Percentiles rank a stretch among this genome's conserved stretches.
Conservation (phyloP, 805 yeast genomes). For the Ogataea philodendri region DNA sequence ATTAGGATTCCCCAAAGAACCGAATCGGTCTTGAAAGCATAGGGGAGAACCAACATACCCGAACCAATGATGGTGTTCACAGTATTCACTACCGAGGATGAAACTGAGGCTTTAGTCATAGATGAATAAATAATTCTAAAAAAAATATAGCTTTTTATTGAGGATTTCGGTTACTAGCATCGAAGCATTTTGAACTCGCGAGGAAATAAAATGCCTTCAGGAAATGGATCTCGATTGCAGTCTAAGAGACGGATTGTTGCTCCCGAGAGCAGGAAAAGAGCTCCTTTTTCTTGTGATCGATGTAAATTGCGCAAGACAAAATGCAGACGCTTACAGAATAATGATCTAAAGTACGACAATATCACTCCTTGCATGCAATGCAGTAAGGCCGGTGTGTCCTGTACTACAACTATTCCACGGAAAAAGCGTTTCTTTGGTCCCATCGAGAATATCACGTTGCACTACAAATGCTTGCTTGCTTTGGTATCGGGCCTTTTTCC, state of each 20-base stretch:
- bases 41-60: conserved; percentile 74
- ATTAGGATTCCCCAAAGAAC: conserved; percentile 54
- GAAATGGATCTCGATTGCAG: conserved; percentile 16
- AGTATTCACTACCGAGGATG: conserved; percentile 63
- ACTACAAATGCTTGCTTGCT: conserved; percentile 41
- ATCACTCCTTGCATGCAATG: conserved; percentile 42
- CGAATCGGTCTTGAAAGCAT: conserved; percentile 68
- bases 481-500: conserved; percentile 43
- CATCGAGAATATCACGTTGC: conserved; percentile 41
- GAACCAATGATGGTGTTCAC: conserved; percentile 81
- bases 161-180: too few species aligned
- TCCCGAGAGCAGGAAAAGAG: conserved; percentile 39
- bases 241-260: conserved; percentile 38
- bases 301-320: conserved; percentile 44
- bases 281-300: conserved; percentile 45
- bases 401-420: conserved; percentile 42
- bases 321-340: conserved; percentile 38
- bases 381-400: conserved; percentile 36
- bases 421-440: conserved; percentile 43
- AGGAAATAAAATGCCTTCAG: background rate
- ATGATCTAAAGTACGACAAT: conserved; percentile 36
- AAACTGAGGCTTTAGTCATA: conserved; percentile 42
- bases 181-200: background rate
- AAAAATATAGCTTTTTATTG: too few species aligned
- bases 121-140: background rate